Evolutionary conservation across 148 eudicot genomes (phyloP).

Genomic region (Rhododendron kiyosumense): DNA sequence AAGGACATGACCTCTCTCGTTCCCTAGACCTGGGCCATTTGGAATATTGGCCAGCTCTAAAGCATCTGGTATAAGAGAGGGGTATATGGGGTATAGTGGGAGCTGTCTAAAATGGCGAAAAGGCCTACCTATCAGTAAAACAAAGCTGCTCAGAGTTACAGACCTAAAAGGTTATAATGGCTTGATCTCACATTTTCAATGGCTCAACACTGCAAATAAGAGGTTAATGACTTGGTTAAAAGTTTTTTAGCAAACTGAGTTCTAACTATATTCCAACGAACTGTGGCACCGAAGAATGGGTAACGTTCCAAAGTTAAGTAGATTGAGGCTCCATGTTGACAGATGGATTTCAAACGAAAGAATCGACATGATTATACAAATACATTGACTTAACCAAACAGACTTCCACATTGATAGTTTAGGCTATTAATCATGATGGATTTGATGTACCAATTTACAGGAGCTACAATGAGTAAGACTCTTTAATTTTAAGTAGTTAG

Average conservation of each 20-base stretch:
- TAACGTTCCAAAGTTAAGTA: background rate
- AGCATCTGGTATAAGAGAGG: background rate
- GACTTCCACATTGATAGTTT: background rate
- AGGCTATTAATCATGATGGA: background rate
- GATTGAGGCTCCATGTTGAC: background rate
- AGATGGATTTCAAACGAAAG: background rate
- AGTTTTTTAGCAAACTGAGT: background rate
- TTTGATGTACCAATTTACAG: background rate
- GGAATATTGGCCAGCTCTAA: background rate
- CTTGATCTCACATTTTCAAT: background rate
- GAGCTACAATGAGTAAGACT: background rate
- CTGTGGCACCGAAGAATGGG: background rate
- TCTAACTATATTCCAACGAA: background rate
- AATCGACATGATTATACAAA: background rate
- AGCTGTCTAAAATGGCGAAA: background rate
- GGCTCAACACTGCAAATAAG: background rate
- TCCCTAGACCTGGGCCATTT: background rate
- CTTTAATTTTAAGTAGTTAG: background rate
- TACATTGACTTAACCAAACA: background rate
- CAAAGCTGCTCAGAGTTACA: background rate
- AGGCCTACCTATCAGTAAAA: background rate
- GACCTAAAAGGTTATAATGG: background rate
- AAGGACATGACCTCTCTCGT: background rate
- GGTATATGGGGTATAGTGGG: background rate
- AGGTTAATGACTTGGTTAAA: background rate